These are phyloP conservation scores for Protomyces inouyei DNA, from an alignment of 1,139 yeast species.

Conservation along the genomic window DNA sequence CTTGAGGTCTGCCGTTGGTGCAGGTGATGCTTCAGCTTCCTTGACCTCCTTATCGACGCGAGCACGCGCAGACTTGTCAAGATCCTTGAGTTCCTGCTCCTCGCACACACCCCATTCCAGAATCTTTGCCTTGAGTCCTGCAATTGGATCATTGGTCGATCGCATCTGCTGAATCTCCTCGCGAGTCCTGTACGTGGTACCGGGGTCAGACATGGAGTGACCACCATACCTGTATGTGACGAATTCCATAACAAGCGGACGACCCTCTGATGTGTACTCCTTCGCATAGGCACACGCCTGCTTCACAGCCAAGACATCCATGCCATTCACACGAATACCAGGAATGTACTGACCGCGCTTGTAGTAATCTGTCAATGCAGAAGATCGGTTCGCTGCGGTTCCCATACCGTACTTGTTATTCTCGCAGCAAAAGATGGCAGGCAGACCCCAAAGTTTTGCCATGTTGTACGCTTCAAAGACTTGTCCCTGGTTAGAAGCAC, in stretches of 20 bases:
- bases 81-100: conserved; percentile 84
- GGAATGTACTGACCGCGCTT: conserved; percentile 99
- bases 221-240: conserved; percentile 99
- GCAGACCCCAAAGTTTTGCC: conserved; percentile 98
- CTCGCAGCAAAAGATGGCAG: conserved; percentile 92
- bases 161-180: conserved; percentile 99
- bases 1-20: conserved; percentile 93
- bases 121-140: conserved; percentile 84
- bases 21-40: conserved; percentile 87
- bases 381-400: conserved; percentile 92
- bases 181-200: conserved; percentile 53
- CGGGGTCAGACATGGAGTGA: conserved; percentile 55
- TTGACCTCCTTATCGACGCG: conserved; percentile 92
- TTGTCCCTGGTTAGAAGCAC: conserved; percentile 99
- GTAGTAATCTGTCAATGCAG: conserved; percentile 93
- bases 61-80: conserved; percentile 93
- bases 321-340: conserved; percentile 96
- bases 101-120: conserved; percentile 79
- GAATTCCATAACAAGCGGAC: conserved; percentile 85
- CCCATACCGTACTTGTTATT: conserved; percentile 99
- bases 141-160: conserved; percentile 95
- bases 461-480: conserved; percentile 95
- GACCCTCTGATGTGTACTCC: conserved; percentile 91
- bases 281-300: conserved; percentile 96
- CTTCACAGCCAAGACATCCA: conserved; percentile 93